phyloP scores from a whole-genome alignment of 2,329 filamentous ascomycete genomes.

The Aspergillus hortae region DNA sequence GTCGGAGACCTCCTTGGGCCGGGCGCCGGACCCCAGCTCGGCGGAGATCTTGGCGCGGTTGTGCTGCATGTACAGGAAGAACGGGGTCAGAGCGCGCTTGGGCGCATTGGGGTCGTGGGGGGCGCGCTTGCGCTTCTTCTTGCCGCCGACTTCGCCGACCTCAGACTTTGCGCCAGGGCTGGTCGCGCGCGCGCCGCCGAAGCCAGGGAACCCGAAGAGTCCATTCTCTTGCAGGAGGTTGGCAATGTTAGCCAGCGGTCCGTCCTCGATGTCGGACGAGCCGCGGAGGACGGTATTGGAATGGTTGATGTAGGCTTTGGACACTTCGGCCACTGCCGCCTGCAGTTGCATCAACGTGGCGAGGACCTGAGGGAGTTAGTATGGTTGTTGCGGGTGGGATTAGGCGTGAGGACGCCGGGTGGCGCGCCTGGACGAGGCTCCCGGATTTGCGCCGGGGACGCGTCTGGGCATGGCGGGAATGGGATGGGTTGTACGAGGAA shows the following conservation, averaged over 20 bases:
- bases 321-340: constrained; percentile 73
- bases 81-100: constrained; percentile 89
- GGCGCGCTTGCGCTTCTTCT: constrained; percentile 88
- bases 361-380: constrained; percentile 59
- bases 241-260: constrained; percentile 39
- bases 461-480: constrained; percentile 4
- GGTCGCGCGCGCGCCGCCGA: constrained; percentile 27
- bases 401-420: neutral
- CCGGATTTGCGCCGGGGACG: neutral
- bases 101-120: constrained; percentile 88
- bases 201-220: constrained; percentile 27
- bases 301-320: constrained; percentile 81
- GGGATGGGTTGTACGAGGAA: neutral
- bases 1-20: constrained; percentile 81
- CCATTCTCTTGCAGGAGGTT: constrained; percentile 44
- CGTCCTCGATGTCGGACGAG: constrained; percentile 51
- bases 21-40: constrained; percentile 70
- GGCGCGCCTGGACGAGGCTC: constrained; percentile 7
- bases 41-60: constrained; percentile 77
- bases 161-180: constrained; percentile 41
- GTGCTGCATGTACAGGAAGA: constrained; percentile 91
- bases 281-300: constrained; percentile 74
- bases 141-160: constrained; percentile 60
- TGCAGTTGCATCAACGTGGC: constrained; percentile 75
- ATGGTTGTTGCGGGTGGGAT: constrained; percentile 1